Conservation (phyloP, 805 yeast species). For the Barnettozyma californica region DNA sequence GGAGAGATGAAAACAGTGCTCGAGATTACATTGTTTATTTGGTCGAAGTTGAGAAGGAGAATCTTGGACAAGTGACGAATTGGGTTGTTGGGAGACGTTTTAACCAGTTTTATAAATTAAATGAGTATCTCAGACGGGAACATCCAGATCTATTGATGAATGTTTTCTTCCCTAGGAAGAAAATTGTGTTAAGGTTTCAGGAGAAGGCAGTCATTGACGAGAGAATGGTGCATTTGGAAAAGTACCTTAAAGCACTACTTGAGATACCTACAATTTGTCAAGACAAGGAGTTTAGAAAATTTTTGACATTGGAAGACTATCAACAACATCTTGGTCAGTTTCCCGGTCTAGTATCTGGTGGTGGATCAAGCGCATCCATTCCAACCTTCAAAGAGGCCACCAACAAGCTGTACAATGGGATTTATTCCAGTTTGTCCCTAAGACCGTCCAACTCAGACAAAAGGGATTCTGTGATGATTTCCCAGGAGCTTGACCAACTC, state of each 20-base stretch:
- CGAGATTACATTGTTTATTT: conserved; percentile 65
- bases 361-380: conserved; percentile 5
- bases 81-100: conserved; percentile 92
- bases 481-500: conserved; percentile 1
- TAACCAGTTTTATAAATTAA: conserved; percentile 72
- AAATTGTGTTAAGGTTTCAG: conserved; percentile 69
- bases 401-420: conserved; percentile 16
- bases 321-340: conserved; percentile 2
- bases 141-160: conserved; percentile 43
- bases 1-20: conserved; percentile 39
- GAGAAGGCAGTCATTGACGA: conserved; percentile 56
- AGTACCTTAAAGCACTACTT: conserved; percentile 54
- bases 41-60: conserved; percentile 62
- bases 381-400: conserved; percentile 18
- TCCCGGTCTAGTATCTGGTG: background rate
- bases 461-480: conserved; percentile 3
- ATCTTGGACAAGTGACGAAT: conserved; percentile 50
- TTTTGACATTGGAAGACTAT: conserved; percentile 46
- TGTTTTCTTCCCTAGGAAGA: conserved; percentile 53
- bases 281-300: conserved; percentile 65
- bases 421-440: conserved; percentile 13
- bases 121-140: conserved; percentile 52
- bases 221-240: conserved; percentile 56
- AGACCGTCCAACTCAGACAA: conserved; percentile 13
- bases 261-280: conserved; percentile 65